Conservation (phyloP, 2,329 filamentous ascomycete genomes). For the Corynespora cassiicola region DNA sequence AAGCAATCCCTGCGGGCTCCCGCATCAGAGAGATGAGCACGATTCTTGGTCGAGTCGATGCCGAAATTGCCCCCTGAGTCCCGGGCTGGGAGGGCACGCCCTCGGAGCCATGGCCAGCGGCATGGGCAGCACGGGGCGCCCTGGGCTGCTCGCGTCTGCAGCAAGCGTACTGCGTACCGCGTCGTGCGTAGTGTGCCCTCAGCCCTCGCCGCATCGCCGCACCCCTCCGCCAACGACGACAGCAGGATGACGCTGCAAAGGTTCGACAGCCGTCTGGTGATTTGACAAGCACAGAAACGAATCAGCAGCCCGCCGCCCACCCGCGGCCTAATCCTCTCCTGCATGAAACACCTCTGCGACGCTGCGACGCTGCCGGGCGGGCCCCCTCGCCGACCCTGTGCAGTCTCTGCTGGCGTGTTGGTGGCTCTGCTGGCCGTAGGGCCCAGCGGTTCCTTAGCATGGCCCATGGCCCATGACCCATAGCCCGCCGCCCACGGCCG, state of each 20-base stretch:
- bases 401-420: constrained; percentile 12
- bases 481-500: neutral
- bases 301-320: constrained; percentile 26
- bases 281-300: constrained; percentile 38
- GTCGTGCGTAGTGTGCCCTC: constrained; percentile 6
- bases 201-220: constrained; percentile 8
- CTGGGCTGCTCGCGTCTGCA: constrained; percentile 11
- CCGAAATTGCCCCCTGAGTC: constrained; percentile 39
- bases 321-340: constrained; percentile 20
- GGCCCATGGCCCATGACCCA: neutral
- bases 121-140: constrained; percentile 8
- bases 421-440: constrained; percentile 13
- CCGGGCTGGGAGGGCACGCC: no score
- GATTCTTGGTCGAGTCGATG: constrained; percentile 31
- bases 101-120: no score
- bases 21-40: constrained; percentile 38
- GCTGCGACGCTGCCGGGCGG: constrained; percentile 14
- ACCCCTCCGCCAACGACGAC: constrained; percentile 11
- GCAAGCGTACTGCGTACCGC: constrained; percentile 7
- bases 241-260: constrained; percentile 29
- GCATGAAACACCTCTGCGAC: constrained; percentile 46
- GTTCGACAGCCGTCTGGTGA: constrained; percentile 41
- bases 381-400: constrained; percentile 3
- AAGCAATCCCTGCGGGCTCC: constrained; percentile 29
- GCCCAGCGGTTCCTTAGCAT: constrained; percentile 14